A percentile compares a stretch with the other conserved stretches of the same genome.
Conservation (phyloP, 306 rosid species). For the Vachellia collinsii region DNA sequence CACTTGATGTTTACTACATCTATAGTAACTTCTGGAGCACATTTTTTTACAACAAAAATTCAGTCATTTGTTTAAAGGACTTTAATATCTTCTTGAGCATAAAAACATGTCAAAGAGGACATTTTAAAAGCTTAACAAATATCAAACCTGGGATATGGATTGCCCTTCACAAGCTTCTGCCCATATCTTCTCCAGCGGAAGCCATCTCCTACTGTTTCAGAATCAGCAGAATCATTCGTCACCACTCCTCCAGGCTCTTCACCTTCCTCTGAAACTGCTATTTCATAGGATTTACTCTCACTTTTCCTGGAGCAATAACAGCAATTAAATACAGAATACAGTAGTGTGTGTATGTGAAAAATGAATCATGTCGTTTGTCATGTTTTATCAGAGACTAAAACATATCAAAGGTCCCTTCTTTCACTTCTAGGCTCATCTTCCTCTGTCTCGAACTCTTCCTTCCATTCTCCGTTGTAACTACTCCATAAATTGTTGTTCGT, state of each 20-base stretch:
- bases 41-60: background rate
- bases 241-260: constrained; percentile 44
- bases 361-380: background rate
- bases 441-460: constrained; percentile 46
- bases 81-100: background rate
- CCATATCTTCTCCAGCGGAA: constrained; percentile 44
- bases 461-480: constrained; percentile 53
- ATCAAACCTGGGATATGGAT: constrained; percentile 62
- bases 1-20: constrained; percentile 66
- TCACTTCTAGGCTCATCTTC: constrained; percentile 63
- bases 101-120: background rate
- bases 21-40: constrained; percentile 63
- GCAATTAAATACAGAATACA: background rate
- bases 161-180: constrained; percentile 62
- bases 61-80: background rate
- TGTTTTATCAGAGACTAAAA: background rate
- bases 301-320: constrained; percentile 56
- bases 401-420: constrained; percentile 54
- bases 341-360: too few species aligned
- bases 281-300: constrained; percentile 62
- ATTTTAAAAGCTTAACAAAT: too few species aligned
- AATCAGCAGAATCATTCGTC: constrained; percentile 57
- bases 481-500: too few species aligned
- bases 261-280: constrained; percentile 53
- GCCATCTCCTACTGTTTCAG: constrained; percentile 71